phyloP scores from a whole-genome alignment of 73 alveolate species.

The Breviolum minutum region DNA sequence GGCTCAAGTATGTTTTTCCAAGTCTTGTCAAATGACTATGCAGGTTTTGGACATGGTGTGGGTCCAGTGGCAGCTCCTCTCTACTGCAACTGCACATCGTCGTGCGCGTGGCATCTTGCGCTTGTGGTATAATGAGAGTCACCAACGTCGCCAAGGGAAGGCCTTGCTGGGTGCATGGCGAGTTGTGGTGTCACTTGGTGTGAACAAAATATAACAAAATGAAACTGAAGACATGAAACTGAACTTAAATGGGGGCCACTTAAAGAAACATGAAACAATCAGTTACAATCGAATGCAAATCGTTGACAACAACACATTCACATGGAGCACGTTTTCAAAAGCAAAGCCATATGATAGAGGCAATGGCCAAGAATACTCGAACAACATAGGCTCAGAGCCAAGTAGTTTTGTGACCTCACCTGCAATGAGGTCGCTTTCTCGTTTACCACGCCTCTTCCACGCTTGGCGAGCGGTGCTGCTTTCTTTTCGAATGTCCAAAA shows the following conservation, averaged over 20 bases:
- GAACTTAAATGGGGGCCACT: too few relatives aligned
- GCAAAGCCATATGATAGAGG: too few relatives aligned
- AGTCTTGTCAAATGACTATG: background rate
- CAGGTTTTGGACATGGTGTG: conserved; percentile 1
- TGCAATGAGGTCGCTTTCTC: background rate
- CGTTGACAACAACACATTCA: too few relatives aligned
- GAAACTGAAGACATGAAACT: too few relatives aligned
- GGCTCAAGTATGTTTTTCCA: too few relatives aligned
- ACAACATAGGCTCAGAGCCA: too few relatives aligned
- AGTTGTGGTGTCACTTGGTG: conserved; percentile 7
- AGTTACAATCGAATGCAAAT: background rate
- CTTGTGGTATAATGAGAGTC: background rate
- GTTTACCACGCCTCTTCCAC: conserved; percentile 1
- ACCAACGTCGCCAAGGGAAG: conserved; percentile 2
- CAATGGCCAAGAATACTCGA: too few relatives aligned
- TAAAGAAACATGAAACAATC: background rate
- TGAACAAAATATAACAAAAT: too few relatives aligned
- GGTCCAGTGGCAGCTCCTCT: conserved; percentile 13
- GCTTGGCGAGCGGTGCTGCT: conserved; percentile 23
- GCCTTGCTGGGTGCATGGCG: conserved; percentile 32
- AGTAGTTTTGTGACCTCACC: too few relatives aligned
- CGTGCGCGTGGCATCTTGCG: background rate
- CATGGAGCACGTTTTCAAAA: too few relatives aligned
- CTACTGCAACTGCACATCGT: background rate
- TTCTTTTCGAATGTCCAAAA: background rate